Conservation (phyloP, 176 grass and related monocot species). For the Tillandsia leiboldiana region DNA sequence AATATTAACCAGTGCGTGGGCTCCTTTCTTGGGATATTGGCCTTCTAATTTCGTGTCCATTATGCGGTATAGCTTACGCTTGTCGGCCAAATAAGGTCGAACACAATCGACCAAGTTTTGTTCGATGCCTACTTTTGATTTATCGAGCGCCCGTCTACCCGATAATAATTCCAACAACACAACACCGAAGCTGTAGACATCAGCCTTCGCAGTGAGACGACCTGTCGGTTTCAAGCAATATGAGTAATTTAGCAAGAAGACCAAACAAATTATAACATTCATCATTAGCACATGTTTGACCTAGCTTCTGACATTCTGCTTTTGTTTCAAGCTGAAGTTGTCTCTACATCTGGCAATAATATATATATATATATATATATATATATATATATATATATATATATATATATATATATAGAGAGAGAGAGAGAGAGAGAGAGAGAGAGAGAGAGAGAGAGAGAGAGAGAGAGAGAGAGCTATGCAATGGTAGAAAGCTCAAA, state of each 20-base stretch:
- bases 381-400: too few relatives aligned
- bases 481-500: too few relatives aligned
- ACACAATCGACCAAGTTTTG: constrained; percentile 59
- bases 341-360: too few relatives aligned
- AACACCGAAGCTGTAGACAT: constrained; percentile 66
- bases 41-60: constrained; percentile 67
- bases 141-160: constrained; percentile 45
- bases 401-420: too few relatives aligned
- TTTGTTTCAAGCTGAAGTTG: too few relatives aligned
- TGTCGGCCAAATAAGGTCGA: constrained; percentile 57
- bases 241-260: constrained; percentile 12
- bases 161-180: constrained; percentile 57
- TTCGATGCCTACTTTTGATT: constrained; percentile 20
- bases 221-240: constrained; percentile 28
- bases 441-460: too few relatives aligned
- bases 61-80: constrained; percentile 58
- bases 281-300: background rate
- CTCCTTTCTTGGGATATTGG: constrained; percentile 66
- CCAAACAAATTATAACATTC: background rate
- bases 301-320: too few relatives aligned
- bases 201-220: constrained; percentile 59
- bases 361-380: too few relatives aligned
- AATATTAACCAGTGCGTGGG: constrained; percentile 54
- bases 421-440: too few relatives aligned
- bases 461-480: too few relatives aligned